These are phyloP conservation scores for Nitzschia sp. DNA, from an alignment of 108 stramenopile species.

Conservation along the genomic window DNA sequence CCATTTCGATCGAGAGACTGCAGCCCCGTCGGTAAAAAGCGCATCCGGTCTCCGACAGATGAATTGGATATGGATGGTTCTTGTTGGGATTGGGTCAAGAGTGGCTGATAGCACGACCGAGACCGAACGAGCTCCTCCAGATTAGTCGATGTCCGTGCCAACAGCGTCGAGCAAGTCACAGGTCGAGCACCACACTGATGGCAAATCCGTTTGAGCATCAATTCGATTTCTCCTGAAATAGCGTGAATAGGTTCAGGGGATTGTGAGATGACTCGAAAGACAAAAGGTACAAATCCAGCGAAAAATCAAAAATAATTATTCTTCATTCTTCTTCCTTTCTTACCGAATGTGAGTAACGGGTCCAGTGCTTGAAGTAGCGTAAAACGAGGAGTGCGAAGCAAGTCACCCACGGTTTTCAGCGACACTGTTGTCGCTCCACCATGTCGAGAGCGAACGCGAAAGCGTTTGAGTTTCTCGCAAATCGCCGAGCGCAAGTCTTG, in stretches of 20 bases:
- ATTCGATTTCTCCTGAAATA: slow-evolving; percentile 40
- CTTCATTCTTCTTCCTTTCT: slow-evolving; percentile 8
- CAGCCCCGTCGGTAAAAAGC: slow-evolving; percentile 60
- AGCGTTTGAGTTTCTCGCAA: slow-evolving; percentile 20
- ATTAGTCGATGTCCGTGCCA: slow-evolving; percentile 13
- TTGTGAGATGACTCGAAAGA: too few relatives aligned
- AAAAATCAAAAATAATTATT: not conserved
- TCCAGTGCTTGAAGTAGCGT: slow-evolving; percentile 60
- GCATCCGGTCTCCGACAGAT: slow-evolving; percentile 9
- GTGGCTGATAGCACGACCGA: not conserved
- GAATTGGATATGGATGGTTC: not conserved
- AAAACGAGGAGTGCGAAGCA: slow-evolving; percentile 43
- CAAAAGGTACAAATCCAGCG: too few relatives aligned
- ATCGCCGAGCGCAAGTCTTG: slow-evolving; percentile 17
- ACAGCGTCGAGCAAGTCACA: slow-evolving; percentile 34
- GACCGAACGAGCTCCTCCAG: not conserved
- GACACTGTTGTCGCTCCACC: slow-evolving; percentile 40
- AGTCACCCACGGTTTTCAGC: slow-evolving; percentile 38
- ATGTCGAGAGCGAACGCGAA: slow-evolving; percentile 1
- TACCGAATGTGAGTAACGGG: slow-evolving; percentile 70
- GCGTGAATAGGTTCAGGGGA: too few relatives aligned
- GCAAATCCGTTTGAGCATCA: slow-evolving; percentile 45
- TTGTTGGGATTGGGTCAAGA: not conserved
- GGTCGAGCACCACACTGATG: slow-evolving; percentile 41
- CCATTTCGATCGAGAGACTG: slow-evolving; percentile 62